A percentile compares a stretch with the other conserved stretches of the same genome.
Conservation (phyloP, 2,329 filamentous ascomycete genomes). For the Pyrenochaeta sp. region DNA sequence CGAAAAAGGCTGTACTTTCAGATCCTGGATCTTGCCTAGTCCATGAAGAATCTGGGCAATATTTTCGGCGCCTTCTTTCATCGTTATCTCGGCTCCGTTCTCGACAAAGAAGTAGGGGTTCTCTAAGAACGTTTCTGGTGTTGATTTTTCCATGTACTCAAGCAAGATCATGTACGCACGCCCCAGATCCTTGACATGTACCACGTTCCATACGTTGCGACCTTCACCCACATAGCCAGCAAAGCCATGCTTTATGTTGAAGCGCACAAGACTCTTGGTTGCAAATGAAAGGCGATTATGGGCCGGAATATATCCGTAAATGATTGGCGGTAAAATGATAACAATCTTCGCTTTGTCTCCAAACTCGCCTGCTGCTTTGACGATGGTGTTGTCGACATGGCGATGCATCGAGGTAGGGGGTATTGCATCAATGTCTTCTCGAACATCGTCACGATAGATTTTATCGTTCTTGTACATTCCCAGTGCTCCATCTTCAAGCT, state of each 20-base stretch:
- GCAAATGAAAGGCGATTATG: conserved; percentile 56
- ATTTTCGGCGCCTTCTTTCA: conserved; percentile 49
- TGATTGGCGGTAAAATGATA: conserved; percentile 56
- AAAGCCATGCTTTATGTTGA: conserved; percentile 57
- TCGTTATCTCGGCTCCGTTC: conserved; percentile 53
- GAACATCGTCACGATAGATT: conserved; percentile 54
- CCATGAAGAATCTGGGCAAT: conserved; percentile 50
- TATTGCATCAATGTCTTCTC: conserved; percentile 52
- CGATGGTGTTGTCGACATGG: conserved; percentile 54
- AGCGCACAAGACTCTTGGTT: conserved; percentile 55
- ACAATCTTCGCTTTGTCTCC: conserved; percentile 53
- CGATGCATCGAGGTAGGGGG: conserved; percentile 54
- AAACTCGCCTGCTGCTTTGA: conserved; percentile 46
- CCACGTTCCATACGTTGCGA: conserved; percentile 48
- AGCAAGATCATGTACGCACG: conserved; percentile 54
- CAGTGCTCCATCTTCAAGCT: conserved; percentile 48
- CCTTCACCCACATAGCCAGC: conserved; percentile 55
- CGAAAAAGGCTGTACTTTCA: conserved; percentile 46
- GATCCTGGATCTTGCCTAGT: conserved; percentile 48
- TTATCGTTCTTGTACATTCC: conserved; percentile 38
- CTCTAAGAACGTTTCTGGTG: conserved; percentile 37
- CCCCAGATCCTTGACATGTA: conserved; percentile 60
- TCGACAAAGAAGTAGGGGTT: conserved; percentile 62
- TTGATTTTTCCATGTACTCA: conserved; percentile 50
- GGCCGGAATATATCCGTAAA: conserved; percentile 53